Percentiles rank a stretch among this genome's conserved stretches.
phyloP scores from a whole-genome alignment of 345 rosid species.

The Ceriops decandra region DNA sequence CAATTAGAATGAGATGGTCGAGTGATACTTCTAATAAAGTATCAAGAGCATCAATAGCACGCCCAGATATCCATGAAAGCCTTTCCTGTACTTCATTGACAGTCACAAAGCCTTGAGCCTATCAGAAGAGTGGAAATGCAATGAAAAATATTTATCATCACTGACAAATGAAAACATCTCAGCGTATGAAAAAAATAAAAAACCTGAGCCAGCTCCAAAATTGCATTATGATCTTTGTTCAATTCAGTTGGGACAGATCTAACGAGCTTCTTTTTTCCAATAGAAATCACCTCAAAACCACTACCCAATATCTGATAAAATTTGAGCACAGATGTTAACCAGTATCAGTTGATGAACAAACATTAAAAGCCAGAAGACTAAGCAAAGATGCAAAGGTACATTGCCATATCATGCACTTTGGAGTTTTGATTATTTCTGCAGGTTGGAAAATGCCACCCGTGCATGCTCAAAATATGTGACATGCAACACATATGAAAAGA shows the following conservation, averaged over 20 bases:
- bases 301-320: constrained; percentile 63
- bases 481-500: too few relatives aligned
- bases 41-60: constrained; percentile 74
- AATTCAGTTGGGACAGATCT: constrained; percentile 91
- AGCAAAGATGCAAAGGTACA: neutral
- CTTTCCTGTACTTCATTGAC: constrained; percentile 72
- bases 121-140: constrained; percentile 11
- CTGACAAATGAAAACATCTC: neutral
- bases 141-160: neutral
- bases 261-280: constrained; percentile 82
- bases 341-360: neutral
- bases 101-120: constrained; percentile 88
- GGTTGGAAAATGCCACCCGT: neutral
- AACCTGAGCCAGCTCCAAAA: constrained; percentile 88
- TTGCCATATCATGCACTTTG: neutral
- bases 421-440: neutral
- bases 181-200: neutral
- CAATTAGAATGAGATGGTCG: neutral
- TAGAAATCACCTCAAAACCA: constrained; percentile 86
- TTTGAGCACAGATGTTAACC: neutral
- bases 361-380: neutral
- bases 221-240: constrained; percentile 91
- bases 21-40: constrained; percentile 57
- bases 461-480: neutral
- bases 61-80: constrained; percentile 82